A percentile compares a stretch with the other conserved stretches of the same genome.
phyloP scores from a whole-genome alignment of 345 rosid species.

The Citrus mangshanensis region DNA sequence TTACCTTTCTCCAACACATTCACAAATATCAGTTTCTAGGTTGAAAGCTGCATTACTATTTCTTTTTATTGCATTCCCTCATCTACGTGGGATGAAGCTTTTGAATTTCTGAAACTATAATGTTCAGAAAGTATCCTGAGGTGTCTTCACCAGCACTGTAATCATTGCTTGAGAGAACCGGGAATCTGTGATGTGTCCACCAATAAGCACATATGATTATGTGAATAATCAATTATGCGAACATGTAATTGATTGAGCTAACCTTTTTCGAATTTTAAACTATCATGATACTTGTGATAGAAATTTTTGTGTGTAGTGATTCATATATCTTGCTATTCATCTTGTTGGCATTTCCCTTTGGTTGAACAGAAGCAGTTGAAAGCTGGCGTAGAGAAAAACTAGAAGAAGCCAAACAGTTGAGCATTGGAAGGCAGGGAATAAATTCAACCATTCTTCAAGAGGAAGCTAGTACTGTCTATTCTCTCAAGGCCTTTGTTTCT shows the following conservation, averaged over 20 bases:
- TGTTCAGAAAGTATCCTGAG: background rate
- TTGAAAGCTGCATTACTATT: background rate
- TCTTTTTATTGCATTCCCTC: background rate
- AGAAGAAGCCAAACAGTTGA: slow-evolving; percentile 54
- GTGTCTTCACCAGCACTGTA: background rate
- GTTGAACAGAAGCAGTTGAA: slow-evolving; percentile 75
- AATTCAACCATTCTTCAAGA: slow-evolving; percentile 53
- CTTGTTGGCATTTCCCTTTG: slow-evolving; percentile 23
- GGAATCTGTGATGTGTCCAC: background rate
- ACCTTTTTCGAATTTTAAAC: background rate
- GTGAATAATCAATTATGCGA: background rate
- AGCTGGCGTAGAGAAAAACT: slow-evolving; percentile 85
- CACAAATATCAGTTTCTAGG: background rate
- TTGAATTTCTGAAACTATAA: background rate
- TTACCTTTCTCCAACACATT: background rate
- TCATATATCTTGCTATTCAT: slow-evolving; percentile 10
- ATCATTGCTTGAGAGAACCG: background rate
- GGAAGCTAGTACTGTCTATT: slow-evolving; percentile 62
- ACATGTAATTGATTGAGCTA: background rate
- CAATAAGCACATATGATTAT: background rate
- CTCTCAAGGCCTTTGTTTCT: slow-evolving; percentile 6
- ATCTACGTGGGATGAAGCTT: background rate
- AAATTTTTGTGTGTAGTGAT: background rate
- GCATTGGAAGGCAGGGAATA: slow-evolving; percentile 34
- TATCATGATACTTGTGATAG: background rate